Base-by-base conservation (phyloP, 1,284 basidiomycete species). In the Caloboletus firmus region DNA sequence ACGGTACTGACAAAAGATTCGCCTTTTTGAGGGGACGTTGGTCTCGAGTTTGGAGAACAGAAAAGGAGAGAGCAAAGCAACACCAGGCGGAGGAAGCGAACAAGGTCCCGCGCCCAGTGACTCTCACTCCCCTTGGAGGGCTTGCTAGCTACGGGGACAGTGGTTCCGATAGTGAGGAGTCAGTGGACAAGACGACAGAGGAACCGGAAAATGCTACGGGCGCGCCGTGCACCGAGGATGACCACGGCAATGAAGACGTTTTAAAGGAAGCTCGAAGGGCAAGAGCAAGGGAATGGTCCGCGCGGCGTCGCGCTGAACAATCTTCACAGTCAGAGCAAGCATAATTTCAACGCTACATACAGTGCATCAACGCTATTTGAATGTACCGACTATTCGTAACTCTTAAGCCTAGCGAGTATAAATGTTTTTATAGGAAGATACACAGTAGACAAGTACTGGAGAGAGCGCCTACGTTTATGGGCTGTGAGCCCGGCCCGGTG, bases 1-100 rank as follows among this genome's bases (percentile, higher is more conserved):
- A 95, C 62, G 85, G 89, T 0, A 74, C 67, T 59, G 92, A 85
- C 66, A 75, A 64, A 62, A 77, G 79, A 30, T 94, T 95, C 64
- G 82, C 85, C 0, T 95, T 95, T 67, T 70, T 95, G 35, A 79
- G 84, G 18, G 91, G 91, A 1, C 74, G 87, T 30, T 93, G 87
- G 84, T 76, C 76, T 45, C 69, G 73, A 3, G 75, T 78, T 4
- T 94, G 93, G 92, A 69, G 67, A 35, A 60, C 70, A 11, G 46
- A 48, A 48, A 48, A 46, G 41, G 46, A 45, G 44, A 76, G 76
- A 49, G 74, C 68, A 5, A 74, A 73, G 52, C 41, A 72, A 46
- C 20, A 22, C n/a, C 49, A 42, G 15, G 51, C 37, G 15, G 51
- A 62, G 13, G 65, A 64, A 40, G 43, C 57, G 6, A 56, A 58